Evolutionary conservation across 1,284 basidiomycete genomes (phyloP).

Genomic region (Caloboletus inedulis): DNA sequence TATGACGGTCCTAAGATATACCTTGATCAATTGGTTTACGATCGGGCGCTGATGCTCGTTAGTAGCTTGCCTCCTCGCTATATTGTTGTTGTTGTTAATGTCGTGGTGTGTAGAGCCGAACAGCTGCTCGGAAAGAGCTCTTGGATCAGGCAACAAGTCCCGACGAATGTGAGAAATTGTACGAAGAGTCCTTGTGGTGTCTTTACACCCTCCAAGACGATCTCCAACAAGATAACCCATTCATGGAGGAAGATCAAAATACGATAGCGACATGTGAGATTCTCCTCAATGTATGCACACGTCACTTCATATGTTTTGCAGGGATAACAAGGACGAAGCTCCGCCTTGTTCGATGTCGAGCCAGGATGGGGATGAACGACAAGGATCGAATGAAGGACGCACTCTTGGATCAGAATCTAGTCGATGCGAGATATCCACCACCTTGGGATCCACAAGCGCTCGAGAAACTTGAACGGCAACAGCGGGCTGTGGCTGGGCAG

Average conservation of each 20-base stretch:
- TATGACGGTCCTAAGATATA: constrained; percentile 71
- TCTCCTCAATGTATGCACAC: neutral
- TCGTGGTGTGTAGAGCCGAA: constrained; percentile 69
- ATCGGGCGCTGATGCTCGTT: constrained; percentile 69
- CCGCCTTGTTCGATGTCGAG: constrained; percentile 66
- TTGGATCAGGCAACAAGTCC: constrained; percentile 71
- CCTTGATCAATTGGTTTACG: constrained; percentile 80
- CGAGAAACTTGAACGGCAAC: constrained; percentile 25
- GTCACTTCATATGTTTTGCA: constrained; percentile 24
- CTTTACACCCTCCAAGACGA: constrained; percentile 90
- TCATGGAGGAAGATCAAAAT: constrained; percentile 79
- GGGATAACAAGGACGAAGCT: constrained; percentile 84
- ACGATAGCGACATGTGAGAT: constrained; percentile 79
- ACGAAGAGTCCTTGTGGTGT: constrained; percentile 93
- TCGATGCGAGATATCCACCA: constrained; percentile 67
- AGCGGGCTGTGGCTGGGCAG: constrained; percentile 19
- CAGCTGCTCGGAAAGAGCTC: constrained; percentile 89
- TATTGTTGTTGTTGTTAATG: neutral
- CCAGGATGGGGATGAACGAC: constrained; percentile 69
- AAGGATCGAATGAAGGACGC: constrained; percentile 68
- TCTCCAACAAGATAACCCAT: constrained; percentile 78
- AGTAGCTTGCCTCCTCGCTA: constrained; percentile 27
- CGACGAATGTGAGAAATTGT: constrained; percentile 88
- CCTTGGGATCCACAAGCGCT: constrained; percentile 63
- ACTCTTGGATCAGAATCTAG: constrained; percentile 68